These are phyloP conservation scores for Gentiana macrophylla DNA, from an alignment of 257 asterid genomes.

Conservation along the genomic window DNA sequence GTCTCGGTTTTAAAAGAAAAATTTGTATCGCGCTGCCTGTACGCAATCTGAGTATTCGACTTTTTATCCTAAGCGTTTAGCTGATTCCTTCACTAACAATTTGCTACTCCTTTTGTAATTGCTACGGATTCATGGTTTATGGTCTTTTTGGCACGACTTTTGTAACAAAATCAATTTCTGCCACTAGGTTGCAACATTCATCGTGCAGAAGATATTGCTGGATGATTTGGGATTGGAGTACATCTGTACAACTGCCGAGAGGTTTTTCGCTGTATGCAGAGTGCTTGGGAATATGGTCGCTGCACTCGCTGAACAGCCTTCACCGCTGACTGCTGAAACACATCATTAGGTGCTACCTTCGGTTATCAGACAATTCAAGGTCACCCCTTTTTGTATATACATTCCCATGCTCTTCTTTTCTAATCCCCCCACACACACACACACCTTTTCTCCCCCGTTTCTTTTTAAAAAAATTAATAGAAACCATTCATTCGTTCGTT, in stretches of 20 bases:
- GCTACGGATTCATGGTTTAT: too few species aligned
- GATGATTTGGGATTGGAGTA: conserved; percentile 93
- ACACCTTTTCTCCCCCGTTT: conserved; percentile 1
- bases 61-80: too few species aligned
- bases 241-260: conserved; percentile 78
- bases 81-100: too few species aligned
- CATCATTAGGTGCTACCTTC: conserved; percentile 89
- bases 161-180: conserved; percentile 6
- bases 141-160: not conserved
- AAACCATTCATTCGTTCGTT: not conserved
- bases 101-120: too few species aligned
- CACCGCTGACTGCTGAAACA: conserved; percentile 72
- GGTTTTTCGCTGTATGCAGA: conserved; percentile 82
- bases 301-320: conserved; percentile 81
- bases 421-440: not conserved
- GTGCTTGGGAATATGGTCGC: conserved; percentile 86
- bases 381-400: not conserved
- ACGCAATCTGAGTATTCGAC: too few species aligned
- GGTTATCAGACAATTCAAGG: conserved; percentile 83
- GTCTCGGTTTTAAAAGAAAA: not conserved
- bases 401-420: not conserved
- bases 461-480: conserved; percentile 1
- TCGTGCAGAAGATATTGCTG: conserved; percentile 87
- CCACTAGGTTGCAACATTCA: conserved; percentile 91
- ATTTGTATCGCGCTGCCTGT: too few species aligned